Evolutionary conservation across 192 early-diverging fungal species (phyloP), one percentile per base, ranked within the genome.

Genomic region (Phycomyces blakesleeanus): DNA sequence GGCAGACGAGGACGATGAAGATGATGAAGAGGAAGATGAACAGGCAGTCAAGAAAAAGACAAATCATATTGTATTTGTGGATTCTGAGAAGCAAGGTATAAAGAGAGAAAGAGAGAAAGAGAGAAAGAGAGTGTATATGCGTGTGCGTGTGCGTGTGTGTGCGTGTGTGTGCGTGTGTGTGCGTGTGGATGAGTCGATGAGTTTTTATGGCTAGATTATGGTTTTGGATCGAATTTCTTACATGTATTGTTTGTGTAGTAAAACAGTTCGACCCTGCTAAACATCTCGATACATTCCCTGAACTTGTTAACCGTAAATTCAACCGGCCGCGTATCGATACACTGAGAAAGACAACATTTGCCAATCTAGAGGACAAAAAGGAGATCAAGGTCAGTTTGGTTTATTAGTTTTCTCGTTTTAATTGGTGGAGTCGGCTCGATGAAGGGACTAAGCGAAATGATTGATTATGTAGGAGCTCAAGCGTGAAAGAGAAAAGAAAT

Each of bases 21-120:
- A 72, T 7, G 60, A 55, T 10, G 53, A 71, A 25, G 75, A 67
- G 18, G 67, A 64, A 51, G n/a, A 20, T 67, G 58, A 61, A 26
- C 44, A 58, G 18, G 44, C 50, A 16, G 49, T 66, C 39, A 59
- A 61, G 16, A 67, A 58, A 18, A 73, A 79, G 57, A 70, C 82
- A 50, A 86, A 82, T 27, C 91, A 92, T 66, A 86, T 87, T 40
- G 84, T 93, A 44, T 93, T 93, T 81, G 90, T 91, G 2, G 87
- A 91, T 52, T 76, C 44, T 29, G 83, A 87, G 59, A 73, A 82
- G 41, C 78, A 89, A 61, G 76, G 49, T 10, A 34, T 5, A 7
- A 34, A 34, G 29, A 2, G 7, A 34, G 29, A 7, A 34, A n/a
- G n/a, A n/a, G n/a, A n/a, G n/a, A n/a, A n/a, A n/a, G n/a, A n/a